Base-by-base conservation (phyloP, 2,329 filamentous ascomycete species). In the Ophiognomonia clavigignenti-juglandacearum region DNA sequence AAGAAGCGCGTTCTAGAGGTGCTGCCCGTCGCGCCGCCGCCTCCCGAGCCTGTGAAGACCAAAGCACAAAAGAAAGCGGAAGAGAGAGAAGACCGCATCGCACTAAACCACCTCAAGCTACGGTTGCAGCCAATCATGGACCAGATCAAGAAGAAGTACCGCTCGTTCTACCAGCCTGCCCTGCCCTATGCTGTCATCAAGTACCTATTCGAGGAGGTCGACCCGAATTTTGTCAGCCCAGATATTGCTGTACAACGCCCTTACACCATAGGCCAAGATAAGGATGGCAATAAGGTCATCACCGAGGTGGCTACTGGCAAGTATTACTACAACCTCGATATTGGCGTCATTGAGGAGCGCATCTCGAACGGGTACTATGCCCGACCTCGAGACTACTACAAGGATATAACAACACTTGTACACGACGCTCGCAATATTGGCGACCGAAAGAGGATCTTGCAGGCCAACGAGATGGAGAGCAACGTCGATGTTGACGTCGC, bases 311-410 rank as follows among this genome's bases (percentile, higher is more conserved):
- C 77, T 2, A 88, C 82, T 2, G 82, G 82, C 48, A 96, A 93
- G 64, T 93, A 91, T 64, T 97, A 85, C 64, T 97, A 96, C 72
- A 98, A 98, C 57, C 73, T 98, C 38, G 91, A 97, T 61, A 87
- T 92, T 10, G 85, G 85, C 4, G 92, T 86, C 1, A 96, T 98
- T 44, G 93, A 98, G 69, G 90, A 96, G 63, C 84, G 93, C n/a
- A 73, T 98, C 27, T 95, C 90, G 4, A 97, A 98, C 63, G 93
- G 93, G 5, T 98, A 89, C 67, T 98, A 98, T 66, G 88, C 90
- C 57, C 82, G 91, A 10, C 88, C 91, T 0, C 85, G 85, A 57
- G 92, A 96, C 62, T 98, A 96, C 61, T 68, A 95, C 42, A 83
- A 83, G 34, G 93, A 98, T 62, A 88, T 97, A 58, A 88, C 85